phyloP scores from a whole-genome alignment of 2,329 filamentous ascomycete genomes.

The Colletotrichum somersetense region DNA sequence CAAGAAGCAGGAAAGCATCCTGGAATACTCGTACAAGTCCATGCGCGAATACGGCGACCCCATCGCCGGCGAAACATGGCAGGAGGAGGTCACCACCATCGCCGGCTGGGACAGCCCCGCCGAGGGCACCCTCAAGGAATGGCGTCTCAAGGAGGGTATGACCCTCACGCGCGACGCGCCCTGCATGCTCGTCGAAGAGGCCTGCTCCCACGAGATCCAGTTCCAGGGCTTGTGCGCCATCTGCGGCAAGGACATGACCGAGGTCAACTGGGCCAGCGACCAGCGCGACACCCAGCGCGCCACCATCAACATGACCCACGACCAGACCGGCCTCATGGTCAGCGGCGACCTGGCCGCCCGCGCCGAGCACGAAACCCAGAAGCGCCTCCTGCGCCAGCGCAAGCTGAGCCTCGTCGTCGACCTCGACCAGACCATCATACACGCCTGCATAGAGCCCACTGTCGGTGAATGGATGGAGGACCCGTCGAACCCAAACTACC shows the following conservation, averaged over 20 bases:
- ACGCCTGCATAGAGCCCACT: constrained; percentile 96
- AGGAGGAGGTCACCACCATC: constrained; percentile 76
- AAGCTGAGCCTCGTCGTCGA: constrained; percentile 96
- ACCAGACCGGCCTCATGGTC: constrained; percentile 88
- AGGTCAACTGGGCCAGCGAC: constrained; percentile 86
- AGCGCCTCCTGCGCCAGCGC: constrained; percentile 80
- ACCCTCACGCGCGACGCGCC: constrained; percentile 70
- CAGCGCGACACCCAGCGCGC: constrained; percentile 85
- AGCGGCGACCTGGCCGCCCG: constrained; percentile 84
- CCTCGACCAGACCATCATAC: constrained; percentile 97
- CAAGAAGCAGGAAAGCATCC: constrained; percentile 80
- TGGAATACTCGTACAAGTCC: constrained; percentile 90
- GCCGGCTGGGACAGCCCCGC: constrained; percentile 86
- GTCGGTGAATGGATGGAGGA: constrained; percentile 96
- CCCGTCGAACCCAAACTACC: constrained; percentile 88
- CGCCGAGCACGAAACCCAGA: constrained; percentile 88
- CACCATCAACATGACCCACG: constrained; percentile 94
- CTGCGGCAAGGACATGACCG: constrained; percentile 97
- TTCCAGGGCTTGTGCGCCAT: constrained; percentile 91
- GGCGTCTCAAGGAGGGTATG: constrained; percentile 79
- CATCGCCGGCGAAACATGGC: constrained; percentile 69
- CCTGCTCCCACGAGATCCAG: constrained; percentile 91
- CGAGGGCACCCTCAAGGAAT: constrained; percentile 82
- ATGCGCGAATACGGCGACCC: constrained; percentile 81
- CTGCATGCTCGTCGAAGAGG: constrained; percentile 85